Evolutionary conservation across 1,139 yeast species (phyloP).

Genomic region (Lipomyces yarrowii): DNA sequence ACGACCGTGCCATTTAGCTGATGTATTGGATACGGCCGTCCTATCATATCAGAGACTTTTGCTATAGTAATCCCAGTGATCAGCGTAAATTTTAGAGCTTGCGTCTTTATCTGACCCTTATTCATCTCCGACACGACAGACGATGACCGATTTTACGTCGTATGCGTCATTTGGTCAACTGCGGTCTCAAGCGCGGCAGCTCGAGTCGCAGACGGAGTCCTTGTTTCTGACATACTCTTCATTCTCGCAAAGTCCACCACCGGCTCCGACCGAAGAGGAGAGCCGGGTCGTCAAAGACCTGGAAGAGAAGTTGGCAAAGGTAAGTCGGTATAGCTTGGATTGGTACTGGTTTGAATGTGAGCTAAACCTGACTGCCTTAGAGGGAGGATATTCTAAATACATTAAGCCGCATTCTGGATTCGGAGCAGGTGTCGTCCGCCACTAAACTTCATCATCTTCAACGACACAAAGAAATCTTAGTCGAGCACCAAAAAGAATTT

Average conservation of each 20-base stretch:
- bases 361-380: constrained; percentile 25
- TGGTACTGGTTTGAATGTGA: neutral
- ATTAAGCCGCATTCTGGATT: constrained; percentile 53
- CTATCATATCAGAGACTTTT: neutral
- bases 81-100: neutral
- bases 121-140: neutral
- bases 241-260: constrained; percentile 54
- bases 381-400: constrained; percentile 49
- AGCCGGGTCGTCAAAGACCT: constrained; percentile 48
- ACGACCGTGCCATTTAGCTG: neutral
- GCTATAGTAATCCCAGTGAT: neutral
- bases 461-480: constrained; percentile 76
- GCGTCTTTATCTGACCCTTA: neutral
- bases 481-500: constrained; percentile 69
- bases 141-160: constrained; percentile 22
- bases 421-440: constrained; percentile 63
- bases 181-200: constrained; percentile 56
- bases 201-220: constrained; percentile 59
- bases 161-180: constrained; percentile 34
- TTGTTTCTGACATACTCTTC: constrained; percentile 56
- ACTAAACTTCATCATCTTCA: constrained; percentile 79
- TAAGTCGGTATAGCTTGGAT: constrained; percentile 19
- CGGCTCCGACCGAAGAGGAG: constrained; percentile 55
- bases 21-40: neutral
- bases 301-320: constrained; percentile 46